Conservation (phyloP, 192 early-diverging fungal genomes). For the Backusella australiensis region DNA sequence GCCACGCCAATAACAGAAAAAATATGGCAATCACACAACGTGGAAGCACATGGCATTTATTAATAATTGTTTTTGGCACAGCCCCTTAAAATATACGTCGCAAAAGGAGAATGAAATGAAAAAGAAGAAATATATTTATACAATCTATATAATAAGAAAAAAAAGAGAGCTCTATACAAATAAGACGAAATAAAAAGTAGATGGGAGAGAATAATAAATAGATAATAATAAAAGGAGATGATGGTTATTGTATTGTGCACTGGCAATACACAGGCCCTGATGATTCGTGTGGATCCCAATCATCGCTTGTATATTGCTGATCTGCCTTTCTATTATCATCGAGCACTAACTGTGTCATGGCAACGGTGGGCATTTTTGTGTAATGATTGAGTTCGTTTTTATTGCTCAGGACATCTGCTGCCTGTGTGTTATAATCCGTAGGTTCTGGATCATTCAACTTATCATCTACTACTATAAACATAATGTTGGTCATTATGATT, state of each 20-base stretch:
- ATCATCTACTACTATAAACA: background rate
- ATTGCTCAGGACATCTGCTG: background rate
- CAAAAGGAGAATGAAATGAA: background rate
- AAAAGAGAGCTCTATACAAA: background rate
- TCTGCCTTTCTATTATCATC: background rate
- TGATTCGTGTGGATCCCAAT: slow-evolving; percentile 2
- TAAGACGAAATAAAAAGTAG: background rate
- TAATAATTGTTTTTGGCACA: background rate
- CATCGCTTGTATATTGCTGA: background rate
- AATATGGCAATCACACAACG: background rate
- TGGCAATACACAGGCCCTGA: slow-evolving; percentile 15
- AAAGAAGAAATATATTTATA: background rate
- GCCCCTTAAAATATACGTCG: background rate
- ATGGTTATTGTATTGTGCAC: slow-evolving; percentile 11
- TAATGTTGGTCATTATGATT: too few relatives aligned
- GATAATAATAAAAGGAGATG: too few relatives aligned
- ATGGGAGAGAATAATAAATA: background rate
- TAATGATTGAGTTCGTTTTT: background rate
- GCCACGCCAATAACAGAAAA: background rate
- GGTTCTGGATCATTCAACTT: background rate
- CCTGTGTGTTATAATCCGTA: background rate
- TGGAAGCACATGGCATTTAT: background rate
- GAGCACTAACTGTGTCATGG: slow-evolving; percentile 2
- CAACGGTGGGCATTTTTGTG: slow-evolving; percentile 12
- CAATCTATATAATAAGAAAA: background rate